Conservation (phyloP, 2,329 filamentous ascomycete genomes). For the Aspergillus aculeatinus region DNA sequence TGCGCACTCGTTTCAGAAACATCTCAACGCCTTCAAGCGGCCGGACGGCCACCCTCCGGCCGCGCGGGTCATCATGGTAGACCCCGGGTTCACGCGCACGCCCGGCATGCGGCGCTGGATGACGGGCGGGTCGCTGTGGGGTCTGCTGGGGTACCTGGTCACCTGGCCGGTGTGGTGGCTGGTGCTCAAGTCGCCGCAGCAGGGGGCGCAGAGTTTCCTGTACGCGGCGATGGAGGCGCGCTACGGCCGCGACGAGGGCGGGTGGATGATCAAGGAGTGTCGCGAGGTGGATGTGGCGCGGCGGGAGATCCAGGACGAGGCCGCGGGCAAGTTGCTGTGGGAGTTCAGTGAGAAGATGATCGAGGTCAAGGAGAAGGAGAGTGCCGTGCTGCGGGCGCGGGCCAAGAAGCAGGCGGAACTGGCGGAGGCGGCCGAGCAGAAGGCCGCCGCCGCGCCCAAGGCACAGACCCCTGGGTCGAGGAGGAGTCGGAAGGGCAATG, state of each 20-base stretch:
- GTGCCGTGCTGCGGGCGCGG: constrained; percentile 61
- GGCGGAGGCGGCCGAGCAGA: constrained; percentile 25
- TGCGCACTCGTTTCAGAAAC: constrained; percentile 86
- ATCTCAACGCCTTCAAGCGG: constrained; percentile 77
- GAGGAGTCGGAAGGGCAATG: constrained; percentile 37
- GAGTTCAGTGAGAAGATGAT: constrained; percentile 83
- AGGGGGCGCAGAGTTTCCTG: constrained; percentile 83
- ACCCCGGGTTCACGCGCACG: constrained; percentile 81
- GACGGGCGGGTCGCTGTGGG: constrained; percentile 77
- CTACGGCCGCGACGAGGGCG: constrained; percentile 64
- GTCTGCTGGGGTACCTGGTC: constrained; percentile 71
- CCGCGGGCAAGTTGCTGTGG: constrained; percentile 82
- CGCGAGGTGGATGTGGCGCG: constrained; percentile 70
- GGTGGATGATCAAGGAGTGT: constrained; percentile 84
- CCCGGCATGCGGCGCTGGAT: constrained; percentile 86
- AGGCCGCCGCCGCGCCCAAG: constrained; percentile 23
- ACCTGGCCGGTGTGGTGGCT: constrained; percentile 84
- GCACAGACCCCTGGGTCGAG: constrained; percentile 38
- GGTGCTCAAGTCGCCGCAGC: constrained; percentile 76
- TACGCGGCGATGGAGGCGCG: constrained; percentile 79
- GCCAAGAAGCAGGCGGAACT: constrained; percentile 54
- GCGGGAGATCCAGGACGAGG: constrained; percentile 74
- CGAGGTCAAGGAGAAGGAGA: constrained; percentile 75
- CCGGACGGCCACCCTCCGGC: constrained; percentile 82
- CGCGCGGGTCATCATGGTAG: constrained; percentile 78